These are phyloP conservation scores for Aegilops longissima DNA, from an alignment of 176 grass and related monocot genomes.

Conservation along the genomic window DNA sequence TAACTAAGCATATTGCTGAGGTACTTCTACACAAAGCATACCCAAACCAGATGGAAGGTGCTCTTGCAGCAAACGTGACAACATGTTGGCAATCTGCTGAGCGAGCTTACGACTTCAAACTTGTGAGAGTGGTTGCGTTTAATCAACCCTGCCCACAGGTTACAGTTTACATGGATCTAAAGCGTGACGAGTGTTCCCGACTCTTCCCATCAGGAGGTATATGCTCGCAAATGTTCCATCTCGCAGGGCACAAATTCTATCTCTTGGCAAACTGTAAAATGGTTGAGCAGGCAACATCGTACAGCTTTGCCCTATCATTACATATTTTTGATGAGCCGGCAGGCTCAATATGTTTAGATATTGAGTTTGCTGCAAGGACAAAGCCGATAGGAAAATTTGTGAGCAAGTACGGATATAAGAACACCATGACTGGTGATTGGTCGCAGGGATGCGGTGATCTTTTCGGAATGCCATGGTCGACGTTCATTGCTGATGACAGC, in stretches of 20 bases:
- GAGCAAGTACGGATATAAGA: not conserved
- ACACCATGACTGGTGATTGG: not conserved
- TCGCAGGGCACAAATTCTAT: not conserved
- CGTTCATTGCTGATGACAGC: not conserved
- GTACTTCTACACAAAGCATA: not conserved
- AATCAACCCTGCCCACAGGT: not conserved
- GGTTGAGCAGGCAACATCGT: not conserved
- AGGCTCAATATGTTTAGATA: not conserved
- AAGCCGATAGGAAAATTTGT: not conserved
- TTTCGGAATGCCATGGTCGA: not conserved
- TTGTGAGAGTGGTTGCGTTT: not conserved
- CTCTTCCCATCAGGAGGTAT: not conserved
- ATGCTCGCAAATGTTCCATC: not conserved
- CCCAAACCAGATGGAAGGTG: not conserved
- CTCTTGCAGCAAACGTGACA: not conserved
- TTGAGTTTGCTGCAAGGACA: not conserved
- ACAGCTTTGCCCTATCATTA: not conserved
- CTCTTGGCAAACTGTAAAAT: not conserved
- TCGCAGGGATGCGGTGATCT: not conserved
- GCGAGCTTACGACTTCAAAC: not conserved
- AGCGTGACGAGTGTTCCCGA: not conserved
- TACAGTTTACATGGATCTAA: not conserved
- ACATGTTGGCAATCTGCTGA: not conserved
- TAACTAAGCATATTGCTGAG: not conserved
- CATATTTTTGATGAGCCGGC: not conserved